Evolutionary conservation across 1,284 basidiomycete species (phyloP), one percentile per base, ranked within the genome.

Genomic region (Fomitiporia mediterranea): DNA sequence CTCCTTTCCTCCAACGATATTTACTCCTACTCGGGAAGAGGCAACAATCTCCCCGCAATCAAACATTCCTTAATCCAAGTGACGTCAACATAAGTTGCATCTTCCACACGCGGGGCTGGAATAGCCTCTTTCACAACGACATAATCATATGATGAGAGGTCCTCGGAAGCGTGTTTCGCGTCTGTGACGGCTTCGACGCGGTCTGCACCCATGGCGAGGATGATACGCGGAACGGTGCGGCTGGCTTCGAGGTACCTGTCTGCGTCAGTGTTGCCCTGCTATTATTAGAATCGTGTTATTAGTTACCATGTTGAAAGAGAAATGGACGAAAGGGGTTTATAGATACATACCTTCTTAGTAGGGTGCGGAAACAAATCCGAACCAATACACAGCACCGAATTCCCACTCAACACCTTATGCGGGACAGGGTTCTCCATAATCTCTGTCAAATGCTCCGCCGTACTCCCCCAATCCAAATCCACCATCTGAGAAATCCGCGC

Each of bases 41-140:
- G 72, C 6, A 83, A 64, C 37, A 76, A 64, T 46, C 80, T 69
- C 2, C 83, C 81, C 6, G 80, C 74, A 61, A 90, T 80, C 38
- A 94, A 71, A 64, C 88, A 90, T 51, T 91, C 82, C 68, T 94
- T 94, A 46, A 94, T 79, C 91, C 91, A 94, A 21, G 68, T 67
- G 66, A 88, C 80, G 56, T 78, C 71, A 4, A 80, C 79, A 30
- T 74, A 67, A 23, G 67, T 67, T 28, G 63, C 71, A 4, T 63
- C 67, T 44, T 66, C 64, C 2, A 67, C 60, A 8, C 68, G 60
- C 25, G 67, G 69, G 2, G 65, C 53, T 15, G 46, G 35, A 37
- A 34, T 63, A 30, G 68, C 65, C 43, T 86, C 80, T 59, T 82
- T 81, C 60, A 87, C 74, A 44, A 94, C 72, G 40, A 93, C 70